These are phyloP conservation scores for Corrigiola litoralis DNA, from an alignment of 179 eudicot genomes.

Conservation along the genomic window DNA sequence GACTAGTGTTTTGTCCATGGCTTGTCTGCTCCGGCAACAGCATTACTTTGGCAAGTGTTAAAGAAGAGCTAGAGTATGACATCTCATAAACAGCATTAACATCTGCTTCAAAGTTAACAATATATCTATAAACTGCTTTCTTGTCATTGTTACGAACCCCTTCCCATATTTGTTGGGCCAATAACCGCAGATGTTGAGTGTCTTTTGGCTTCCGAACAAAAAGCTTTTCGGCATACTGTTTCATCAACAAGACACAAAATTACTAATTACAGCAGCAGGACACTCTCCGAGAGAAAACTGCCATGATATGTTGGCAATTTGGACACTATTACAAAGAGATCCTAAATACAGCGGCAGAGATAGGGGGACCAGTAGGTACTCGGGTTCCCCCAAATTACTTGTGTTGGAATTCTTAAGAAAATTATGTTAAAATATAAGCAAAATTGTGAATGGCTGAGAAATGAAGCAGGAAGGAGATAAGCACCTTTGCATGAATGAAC, in stretches of 20 bases:
- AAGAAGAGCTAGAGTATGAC: slow-evolving; percentile 42
- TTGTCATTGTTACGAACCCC: slow-evolving; percentile 83
- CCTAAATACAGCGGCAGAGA: background rate
- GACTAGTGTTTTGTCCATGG: slow-evolving; percentile 39
- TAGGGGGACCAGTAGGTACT: no score
- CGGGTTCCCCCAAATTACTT: no score
- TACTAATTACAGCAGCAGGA: background rate
- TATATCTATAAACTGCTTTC: slow-evolving; percentile 73
- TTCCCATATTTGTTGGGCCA: slow-evolving; percentile 86
- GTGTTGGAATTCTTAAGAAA: no score
- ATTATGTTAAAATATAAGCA: no score
- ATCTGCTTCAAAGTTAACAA: slow-evolving; percentile 75
- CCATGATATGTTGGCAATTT: background rate
- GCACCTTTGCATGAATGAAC: slow-evolving; percentile 95
- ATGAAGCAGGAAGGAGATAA: background rate
- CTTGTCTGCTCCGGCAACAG: slow-evolving; percentile 64
- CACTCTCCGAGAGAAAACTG: background rate
- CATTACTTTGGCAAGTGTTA: slow-evolving; percentile 89
- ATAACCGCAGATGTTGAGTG: slow-evolving; percentile 37
- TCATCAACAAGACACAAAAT: slow-evolving; percentile 14
- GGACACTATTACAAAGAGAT: background rate
- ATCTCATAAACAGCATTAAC: slow-evolving; percentile 57
- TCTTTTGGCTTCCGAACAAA: slow-evolving; percentile 73
- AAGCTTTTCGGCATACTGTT: slow-evolving; percentile 80
- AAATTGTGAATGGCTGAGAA: background rate